phyloP scores from a whole-genome alignment of 164 flowering plant genomes.

The Liquidambar formosana region DNA sequence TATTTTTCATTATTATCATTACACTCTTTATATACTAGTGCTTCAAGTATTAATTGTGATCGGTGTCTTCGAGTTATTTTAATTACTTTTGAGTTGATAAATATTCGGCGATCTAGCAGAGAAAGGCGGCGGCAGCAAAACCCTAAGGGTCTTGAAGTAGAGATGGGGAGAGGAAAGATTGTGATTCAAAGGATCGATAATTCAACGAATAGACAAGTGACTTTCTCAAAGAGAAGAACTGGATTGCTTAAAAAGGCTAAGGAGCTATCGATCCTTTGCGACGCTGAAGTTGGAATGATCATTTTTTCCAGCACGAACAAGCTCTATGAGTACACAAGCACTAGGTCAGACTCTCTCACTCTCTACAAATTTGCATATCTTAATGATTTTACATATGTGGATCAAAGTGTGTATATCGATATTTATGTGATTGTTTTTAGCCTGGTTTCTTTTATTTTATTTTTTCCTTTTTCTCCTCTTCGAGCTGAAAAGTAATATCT shows the following conservation, averaged over 20 bases:
- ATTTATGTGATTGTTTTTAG: too few species aligned
- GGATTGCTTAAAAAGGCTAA: slow-evolving; percentile 35
- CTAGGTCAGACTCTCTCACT: slow-evolving; percentile 24
- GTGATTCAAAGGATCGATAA: slow-evolving; percentile 30
- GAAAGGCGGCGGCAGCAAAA: not conserved
- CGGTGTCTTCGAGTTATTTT: too few species aligned
- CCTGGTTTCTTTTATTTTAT: too few species aligned
- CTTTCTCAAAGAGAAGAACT: slow-evolving; percentile 31
- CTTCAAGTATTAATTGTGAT: too few species aligned
- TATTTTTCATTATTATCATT: too few species aligned
- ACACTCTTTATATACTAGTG: too few species aligned
- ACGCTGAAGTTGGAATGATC: slow-evolving; percentile 30
- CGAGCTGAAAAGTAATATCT: too few species aligned
- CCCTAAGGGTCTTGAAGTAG: not conserved
- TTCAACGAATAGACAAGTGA: slow-evolving; percentile 33
- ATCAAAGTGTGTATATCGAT: too few species aligned
- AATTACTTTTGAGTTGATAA: too few species aligned
- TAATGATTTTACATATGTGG: too few species aligned
- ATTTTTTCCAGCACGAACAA: slow-evolving; percentile 34
- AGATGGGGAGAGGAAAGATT: slow-evolving; percentile 35
- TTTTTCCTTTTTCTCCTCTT: too few species aligned
- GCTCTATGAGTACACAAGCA: slow-evolving; percentile 30
- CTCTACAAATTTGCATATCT: too few species aligned
- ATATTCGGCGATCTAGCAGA: not conserved
- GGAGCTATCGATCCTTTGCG: slow-evolving; percentile 35